Percentiles rank a stretch among this genome's conserved stretches.
Conservation (phyloP, 2,329 filamentous ascomycete genomes). For the Mariannaea elegans region DNA sequence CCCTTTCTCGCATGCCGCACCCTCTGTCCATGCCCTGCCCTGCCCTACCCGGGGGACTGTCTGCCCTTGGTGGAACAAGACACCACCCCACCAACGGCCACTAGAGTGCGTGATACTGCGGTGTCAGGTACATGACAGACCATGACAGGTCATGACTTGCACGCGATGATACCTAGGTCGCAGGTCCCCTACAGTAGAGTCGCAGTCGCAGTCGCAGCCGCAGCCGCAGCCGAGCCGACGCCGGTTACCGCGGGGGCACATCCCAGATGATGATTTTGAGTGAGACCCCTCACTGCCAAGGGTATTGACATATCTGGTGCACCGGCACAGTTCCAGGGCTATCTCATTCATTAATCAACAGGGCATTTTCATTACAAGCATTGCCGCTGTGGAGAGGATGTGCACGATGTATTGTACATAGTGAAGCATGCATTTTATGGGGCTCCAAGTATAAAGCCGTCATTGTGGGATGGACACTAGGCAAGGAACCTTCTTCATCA, state of each 20-base stretch:
- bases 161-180: constrained; percentile 30
- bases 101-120: constrained; percentile 34
- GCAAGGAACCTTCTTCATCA: constrained; percentile 16
- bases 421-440: background rate
- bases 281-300: background rate
- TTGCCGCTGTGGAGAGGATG: background rate
- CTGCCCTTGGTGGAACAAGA: constrained; percentile 25
- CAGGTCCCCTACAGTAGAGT: constrained; percentile 26
- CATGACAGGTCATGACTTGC: constrained; percentile 25
- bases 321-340: constrained; percentile 17
- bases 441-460: constrained; percentile 1
- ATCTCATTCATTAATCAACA: background rate
- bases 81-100: constrained; percentile 36
- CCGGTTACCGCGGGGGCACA: constrained; percentile 33
- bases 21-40: constrained; percentile 23
- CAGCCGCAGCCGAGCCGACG: constrained; percentile 28
- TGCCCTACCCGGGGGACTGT: constrained; percentile 24
- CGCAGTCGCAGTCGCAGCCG: constrained; percentile 5
- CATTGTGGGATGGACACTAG: constrained; percentile 12
- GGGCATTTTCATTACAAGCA: background rate
- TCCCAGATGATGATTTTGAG: constrained; percentile 10
- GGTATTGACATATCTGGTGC: background rate
- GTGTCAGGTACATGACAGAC: constrained; percentile 29
- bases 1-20: constrained; percentile 16
- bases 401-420: background rate